Evolutionary conservation across 1,284 basidiomycete genomes (phyloP).

Genomic region (Rhizopogon parksii): DNA sequence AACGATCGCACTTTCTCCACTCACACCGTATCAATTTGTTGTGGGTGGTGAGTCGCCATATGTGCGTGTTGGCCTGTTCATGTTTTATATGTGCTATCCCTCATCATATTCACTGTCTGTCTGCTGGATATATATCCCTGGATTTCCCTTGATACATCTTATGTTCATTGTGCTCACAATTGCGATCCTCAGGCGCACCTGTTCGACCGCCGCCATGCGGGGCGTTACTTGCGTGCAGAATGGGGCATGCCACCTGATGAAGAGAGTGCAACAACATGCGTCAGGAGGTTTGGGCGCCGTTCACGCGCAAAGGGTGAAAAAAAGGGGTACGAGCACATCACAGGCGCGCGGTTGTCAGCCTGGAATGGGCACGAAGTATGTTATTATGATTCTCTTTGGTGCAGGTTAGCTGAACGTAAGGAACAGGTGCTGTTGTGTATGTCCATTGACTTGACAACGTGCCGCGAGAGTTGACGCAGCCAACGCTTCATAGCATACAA

Average conservation of each 20-base stretch:
- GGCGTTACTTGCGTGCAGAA: slow-evolving; percentile 56
- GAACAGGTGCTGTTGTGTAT: slow-evolving; percentile 25
- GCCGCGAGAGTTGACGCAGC: neutral
- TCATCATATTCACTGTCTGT: neutral
- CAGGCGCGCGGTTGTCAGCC: slow-evolving; percentile 71
- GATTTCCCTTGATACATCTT: neutral
- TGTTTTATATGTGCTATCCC: neutral
- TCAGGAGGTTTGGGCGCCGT: slow-evolving; percentile 72
- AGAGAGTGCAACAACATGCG: slow-evolving; percentile 65
- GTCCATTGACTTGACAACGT: slow-evolving; percentile 4
- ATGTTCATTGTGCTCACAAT: neutral
- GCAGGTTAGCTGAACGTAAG: neutral
- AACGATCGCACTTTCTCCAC: slow-evolving; percentile 58
- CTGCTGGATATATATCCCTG: neutral
- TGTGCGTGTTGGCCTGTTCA: slow-evolving; percentile 34
- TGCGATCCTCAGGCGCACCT: slow-evolving; percentile 63
- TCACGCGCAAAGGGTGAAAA: slow-evolving; percentile 30
- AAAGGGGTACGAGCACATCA: slow-evolving; percentile 57
- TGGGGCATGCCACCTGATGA: slow-evolving; percentile 60
- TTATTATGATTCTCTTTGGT: slow-evolving; percentile 1
- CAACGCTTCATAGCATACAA: slow-evolving; percentile 54
- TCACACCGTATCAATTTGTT: slow-evolving; percentile 69
- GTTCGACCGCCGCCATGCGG: slow-evolving; percentile 79
- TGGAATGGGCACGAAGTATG: slow-evolving; percentile 75
- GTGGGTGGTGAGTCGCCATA: slow-evolving; percentile 68